A percentile compares a stretch with the other conserved stretches of the same genome.
These are phyloP conservation scores for Aureobasidium namibiae DNA, from an alignment of 2,329 filamentous ascomycete genomes.

Conservation along the genomic window DNA sequence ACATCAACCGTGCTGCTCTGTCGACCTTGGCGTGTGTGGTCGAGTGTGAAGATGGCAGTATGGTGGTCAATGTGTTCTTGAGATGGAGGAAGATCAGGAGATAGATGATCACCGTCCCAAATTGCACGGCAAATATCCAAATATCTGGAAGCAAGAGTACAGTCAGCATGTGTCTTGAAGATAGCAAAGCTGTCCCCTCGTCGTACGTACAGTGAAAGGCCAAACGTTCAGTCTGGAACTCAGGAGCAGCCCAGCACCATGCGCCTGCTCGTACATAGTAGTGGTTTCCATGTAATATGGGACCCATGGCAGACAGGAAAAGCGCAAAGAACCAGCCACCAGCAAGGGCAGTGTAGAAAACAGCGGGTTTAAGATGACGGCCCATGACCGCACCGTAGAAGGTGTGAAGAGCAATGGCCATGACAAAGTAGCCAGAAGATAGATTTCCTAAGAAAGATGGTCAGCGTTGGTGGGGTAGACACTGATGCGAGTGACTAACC, in stretches of 20 bases:
- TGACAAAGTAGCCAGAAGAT: constrained; percentile 58
- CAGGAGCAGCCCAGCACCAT: constrained; percentile 59
- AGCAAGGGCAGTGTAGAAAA: constrained; percentile 43
- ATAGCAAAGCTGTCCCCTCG: too few species aligned
- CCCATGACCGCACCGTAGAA: constrained; percentile 54
- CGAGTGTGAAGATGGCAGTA: constrained; percentile 10
- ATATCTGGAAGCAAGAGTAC: too few species aligned
- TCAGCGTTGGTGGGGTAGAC: neutral
- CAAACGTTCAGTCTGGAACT: constrained; percentile 48
- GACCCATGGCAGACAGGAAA: constrained; percentile 46
- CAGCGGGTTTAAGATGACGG: constrained; percentile 42
- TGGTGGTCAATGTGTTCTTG: constrained; percentile 15
- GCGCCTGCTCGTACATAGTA: constrained; percentile 58
- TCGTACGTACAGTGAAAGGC: constrained; percentile 56
- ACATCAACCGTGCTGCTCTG: constrained; percentile 48
- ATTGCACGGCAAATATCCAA: constrained; percentile 53
- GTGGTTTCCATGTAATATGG: constrained; percentile 34
- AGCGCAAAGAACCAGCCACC: constrained; percentile 53
- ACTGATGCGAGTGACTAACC: constrained; percentile 45
- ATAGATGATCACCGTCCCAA: constrained; percentile 46
- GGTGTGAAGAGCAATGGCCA: constrained; percentile 57
- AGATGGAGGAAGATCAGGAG: constrained; percentile 25
- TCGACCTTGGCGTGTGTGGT: constrained; percentile 20
- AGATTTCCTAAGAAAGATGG: neutral
- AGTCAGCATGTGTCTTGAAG: too few species aligned